These are phyloP conservation scores for Cenchrus fungigraminus DNA, from an alignment of 176 grass and related monocot species.

Conservation along the genomic window DNA sequence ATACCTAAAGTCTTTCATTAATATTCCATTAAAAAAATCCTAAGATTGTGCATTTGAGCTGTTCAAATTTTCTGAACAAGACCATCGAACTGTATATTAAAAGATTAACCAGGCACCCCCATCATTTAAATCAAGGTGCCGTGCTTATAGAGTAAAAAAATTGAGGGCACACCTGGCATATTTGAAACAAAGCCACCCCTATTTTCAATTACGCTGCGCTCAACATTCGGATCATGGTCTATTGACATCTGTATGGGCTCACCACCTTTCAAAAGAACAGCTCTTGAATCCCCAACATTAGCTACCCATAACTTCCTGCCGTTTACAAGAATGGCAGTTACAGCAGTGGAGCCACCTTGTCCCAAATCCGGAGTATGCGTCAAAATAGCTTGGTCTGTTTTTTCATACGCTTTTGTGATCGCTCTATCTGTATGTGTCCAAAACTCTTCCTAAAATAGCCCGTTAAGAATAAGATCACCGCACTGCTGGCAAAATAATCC, in stretches of 20 bases:
- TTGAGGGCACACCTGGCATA: constrained; percentile 66
- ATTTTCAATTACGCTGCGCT: constrained; percentile 73
- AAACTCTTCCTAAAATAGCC: constrained; percentile 80
- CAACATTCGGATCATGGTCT: constrained; percentile 86
- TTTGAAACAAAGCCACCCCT: constrained; percentile 96
- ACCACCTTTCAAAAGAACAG: constrained; percentile 82
- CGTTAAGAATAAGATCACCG: not conserved
- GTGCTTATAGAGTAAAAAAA: not conserved
- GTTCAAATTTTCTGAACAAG: constrained; percentile 4
- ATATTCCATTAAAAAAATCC: not conserved
- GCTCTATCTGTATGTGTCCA: constrained; percentile 75
- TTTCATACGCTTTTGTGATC: constrained; percentile 82
- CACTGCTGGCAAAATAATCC: not conserved
- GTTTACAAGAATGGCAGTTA: constrained; percentile 86
- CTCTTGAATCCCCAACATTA: constrained; percentile 89
- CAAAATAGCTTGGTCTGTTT: constrained; percentile 82
- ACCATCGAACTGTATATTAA: not conserved
- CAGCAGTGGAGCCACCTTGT: constrained; percentile 84
- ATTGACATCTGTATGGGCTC: constrained; percentile 68
- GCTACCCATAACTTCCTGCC: constrained; percentile 78
- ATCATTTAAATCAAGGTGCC: constrained; percentile 17
- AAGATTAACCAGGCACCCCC: not conserved
- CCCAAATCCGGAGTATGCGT: constrained; percentile 78
- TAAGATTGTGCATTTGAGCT: not conserved
- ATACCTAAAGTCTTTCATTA: not conserved